Base-by-base conservation (phyloP, 306 rosid genomes). In the Abrus precatorius region DNA sequence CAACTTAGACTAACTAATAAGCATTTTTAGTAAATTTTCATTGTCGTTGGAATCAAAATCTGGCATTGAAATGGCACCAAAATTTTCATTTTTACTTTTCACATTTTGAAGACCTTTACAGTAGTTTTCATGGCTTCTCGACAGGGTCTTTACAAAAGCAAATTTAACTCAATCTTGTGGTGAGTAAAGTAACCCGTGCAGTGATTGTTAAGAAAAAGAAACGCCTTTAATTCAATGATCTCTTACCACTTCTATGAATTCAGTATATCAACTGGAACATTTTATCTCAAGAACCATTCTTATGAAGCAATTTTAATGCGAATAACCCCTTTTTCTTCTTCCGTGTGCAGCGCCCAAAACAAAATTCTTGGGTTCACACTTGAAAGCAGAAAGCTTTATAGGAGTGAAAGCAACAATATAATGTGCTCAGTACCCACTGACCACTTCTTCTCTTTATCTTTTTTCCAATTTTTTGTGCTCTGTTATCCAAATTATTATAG, bases 281-380 rank as follows among this genome's bases (percentile, higher is more conserved):
- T 72, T 44, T 5, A 63, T 59, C 20, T 54, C 32, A 27, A 34
- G 11, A 29, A 30, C 76, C 28, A 11, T 45, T 72, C 10, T 63
- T 27, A 28, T 55, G 60, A 41, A 13, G 11, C 1, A 59, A 66
- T 38, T 44, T 40, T 29, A 74, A 47, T 78, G 34, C 11, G 20
- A 20, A 20, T 20, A 34, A 48, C 68, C n/a, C 71, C 63, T 78
- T 49, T 80, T 74, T 59, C 41, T 74, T 59, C 41, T 81, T 84
- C 63, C 53, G 63, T 50, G 63, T 34, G 60, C 6, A 69, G 70
- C 53, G 48, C 55, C 55, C 64, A 77, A 77, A 59, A n/a, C 56
- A 29, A 20, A 64, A 1, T 59, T 69, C 79, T 40, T 38, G 36
- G 53, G 82, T 78, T 78, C 88, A 82, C 68, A 85, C 81, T 6